Evolutionary conservation across 1,139 yeast genomes (phyloP), one percentile per base, ranked within the genome.

Genomic region (Suhomyces anneliseae): DNA sequence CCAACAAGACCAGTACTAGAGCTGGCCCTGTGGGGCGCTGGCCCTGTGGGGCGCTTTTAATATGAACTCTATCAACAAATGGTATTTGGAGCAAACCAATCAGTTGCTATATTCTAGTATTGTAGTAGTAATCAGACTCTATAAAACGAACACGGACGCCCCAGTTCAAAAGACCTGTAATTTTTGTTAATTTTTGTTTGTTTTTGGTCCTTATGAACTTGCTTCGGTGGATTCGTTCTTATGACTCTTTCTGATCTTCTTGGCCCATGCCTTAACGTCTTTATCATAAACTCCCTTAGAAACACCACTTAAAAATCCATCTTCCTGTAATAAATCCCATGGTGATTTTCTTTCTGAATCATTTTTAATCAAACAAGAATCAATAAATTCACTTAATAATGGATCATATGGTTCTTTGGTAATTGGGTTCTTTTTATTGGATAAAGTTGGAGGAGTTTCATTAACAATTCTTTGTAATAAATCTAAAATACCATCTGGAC

Each of bases 401-500:
- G 56, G 37, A 49, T 74, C 78, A 51, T 66, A 75, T 1, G 55
- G 55, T 34, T 50, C 39, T 4, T 58, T 56, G 2, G 73, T 69
- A 6, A 52, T 46, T 1, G 62, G 62, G 50, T 72, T 66, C 3
- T 52, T 53, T 46, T 61, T 65, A 11, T 60, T 57, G 4, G 64
- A 52, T 41, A 92, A 74, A 1, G 79, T 71, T 10, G 99, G 99
- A 0, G 98, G 93, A 4, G 85, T 83, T 63, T 95, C 99, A 60
- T 92, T 89, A 27, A 93, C 99, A 43, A 93, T 92, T 55, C 97
- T 72, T 67, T 93, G 99, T 49, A 93, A 69, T 36, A 93, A 73
- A 62, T 93, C 99, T 54, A 93, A 73, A 40, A 93, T 92, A 3
- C 98, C 96, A 59, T 87, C 88, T 1, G 95, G 93, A 0, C 88